phyloP scores from a whole-genome alignment of 179 eudicot species.

The Spergularia azorica region DNA sequence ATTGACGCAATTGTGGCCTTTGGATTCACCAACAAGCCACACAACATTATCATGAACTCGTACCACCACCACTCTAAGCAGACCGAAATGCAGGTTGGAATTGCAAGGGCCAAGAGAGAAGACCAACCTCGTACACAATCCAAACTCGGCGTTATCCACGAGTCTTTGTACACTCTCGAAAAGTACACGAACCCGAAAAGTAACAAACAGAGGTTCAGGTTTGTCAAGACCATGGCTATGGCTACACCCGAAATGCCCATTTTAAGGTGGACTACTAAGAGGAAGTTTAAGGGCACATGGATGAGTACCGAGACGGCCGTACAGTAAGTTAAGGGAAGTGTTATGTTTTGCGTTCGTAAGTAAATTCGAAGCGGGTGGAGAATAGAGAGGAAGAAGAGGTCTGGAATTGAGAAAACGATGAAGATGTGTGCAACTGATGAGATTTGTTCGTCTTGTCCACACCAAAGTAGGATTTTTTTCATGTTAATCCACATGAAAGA shows the following conservation, averaged over 20 bases:
- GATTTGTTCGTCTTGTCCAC: constrained; percentile 59
- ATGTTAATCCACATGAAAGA: constrained; percentile 62
- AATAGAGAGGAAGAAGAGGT: constrained; percentile 56
- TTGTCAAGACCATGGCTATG: constrained; percentile 53
- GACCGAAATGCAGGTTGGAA: constrained; percentile 64
- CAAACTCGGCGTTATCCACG: constrained; percentile 54
- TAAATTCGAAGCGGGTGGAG: constrained; percentile 68
- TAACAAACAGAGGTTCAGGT: constrained; percentile 50
- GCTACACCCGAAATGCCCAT: constrained; percentile 63
- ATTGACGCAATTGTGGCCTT: constrained; percentile 63
- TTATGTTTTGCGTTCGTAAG: constrained; percentile 57
- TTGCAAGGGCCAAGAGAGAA: constrained; percentile 43
- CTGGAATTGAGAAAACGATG: constrained; percentile 59
- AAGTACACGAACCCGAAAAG: constrained; percentile 38
- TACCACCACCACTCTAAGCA: constrained; percentile 91
- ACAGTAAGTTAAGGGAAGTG: constrained; percentile 57
- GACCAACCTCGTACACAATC: constrained; percentile 65
- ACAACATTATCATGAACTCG: constrained; percentile 64
- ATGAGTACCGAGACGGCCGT: constrained; percentile 45
- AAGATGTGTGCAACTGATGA: constrained; percentile 53
- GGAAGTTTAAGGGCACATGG: constrained; percentile 54
- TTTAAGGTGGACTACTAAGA: constrained; percentile 45
- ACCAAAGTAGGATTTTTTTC: constrained; percentile 50
- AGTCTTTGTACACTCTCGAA: constrained; percentile 44
- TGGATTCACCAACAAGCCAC: constrained; percentile 55